Evolutionary conservation across 2,329 filamentous ascomycete genomes (phyloP).

Genomic region (Alternaria atra): DNA sequence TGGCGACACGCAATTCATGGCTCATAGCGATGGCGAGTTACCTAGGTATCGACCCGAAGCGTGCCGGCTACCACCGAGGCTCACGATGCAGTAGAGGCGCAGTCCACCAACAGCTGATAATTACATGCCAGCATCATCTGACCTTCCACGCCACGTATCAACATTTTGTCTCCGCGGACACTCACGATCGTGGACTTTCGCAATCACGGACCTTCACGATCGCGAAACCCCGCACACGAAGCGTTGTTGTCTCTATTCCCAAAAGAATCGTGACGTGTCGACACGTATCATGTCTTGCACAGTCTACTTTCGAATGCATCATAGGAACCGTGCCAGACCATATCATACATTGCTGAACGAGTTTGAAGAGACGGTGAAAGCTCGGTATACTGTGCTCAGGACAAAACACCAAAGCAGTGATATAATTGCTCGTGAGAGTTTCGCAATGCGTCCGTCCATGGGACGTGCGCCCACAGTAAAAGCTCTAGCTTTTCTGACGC

Average conservation of each 20-base stretch:
- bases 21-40: background rate
- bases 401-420: background rate
- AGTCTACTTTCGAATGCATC: background rate
- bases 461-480: background rate
- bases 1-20: slow-evolving; percentile 6
- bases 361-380: background rate
- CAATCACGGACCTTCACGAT: background rate
- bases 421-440: background rate
- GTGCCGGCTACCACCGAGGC: slow-evolving; percentile 3
- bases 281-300: background rate
- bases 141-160: slow-evolving; percentile 1
- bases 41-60: background rate
- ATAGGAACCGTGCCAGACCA: background rate
- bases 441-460: background rate
- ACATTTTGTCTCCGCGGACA: background rate
- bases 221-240: slow-evolving; percentile 2
- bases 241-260: background rate
- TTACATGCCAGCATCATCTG: slow-evolving; percentile 1
- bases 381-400: background rate
- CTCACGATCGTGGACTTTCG: background rate
- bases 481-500: background rate
- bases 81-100: slow-evolving; percentile 28
- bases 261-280: background rate
- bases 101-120: slow-evolving; percentile 13
- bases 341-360: background rate